phyloP scores from a whole-genome alignment of 306 rosid genomes.

The Vigna angularis region DNA sequence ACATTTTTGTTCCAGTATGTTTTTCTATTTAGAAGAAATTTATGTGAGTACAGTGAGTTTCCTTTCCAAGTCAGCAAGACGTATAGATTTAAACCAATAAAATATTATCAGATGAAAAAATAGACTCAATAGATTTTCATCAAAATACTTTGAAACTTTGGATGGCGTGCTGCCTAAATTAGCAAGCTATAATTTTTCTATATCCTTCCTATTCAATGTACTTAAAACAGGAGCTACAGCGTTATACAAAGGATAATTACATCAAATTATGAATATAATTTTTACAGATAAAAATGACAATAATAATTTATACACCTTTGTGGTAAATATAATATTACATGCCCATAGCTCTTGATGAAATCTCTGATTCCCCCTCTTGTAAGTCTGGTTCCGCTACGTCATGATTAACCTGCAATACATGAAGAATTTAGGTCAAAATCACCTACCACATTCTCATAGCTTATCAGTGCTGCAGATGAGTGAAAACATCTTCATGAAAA shows the following conservation, averaged over 20 bases:
- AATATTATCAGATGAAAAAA: not conserved
- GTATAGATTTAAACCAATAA: not conserved
- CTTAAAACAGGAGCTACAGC: conserved; percentile 46
- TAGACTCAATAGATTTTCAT: conserved; percentile 13
- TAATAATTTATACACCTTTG: conserved; percentile 42
- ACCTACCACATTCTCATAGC: conserved; percentile 52
- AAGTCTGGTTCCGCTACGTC: conserved; percentile 59
- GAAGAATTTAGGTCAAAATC: conserved; percentile 28
- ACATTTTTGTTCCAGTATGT: too few relatives aligned
- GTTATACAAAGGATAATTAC: conserved; percentile 55
- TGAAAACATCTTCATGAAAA: conserved; percentile 7
- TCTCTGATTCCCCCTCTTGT: conserved; percentile 70
- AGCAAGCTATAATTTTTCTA: conserved; percentile 38
- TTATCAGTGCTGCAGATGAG: conserved; percentile 42
- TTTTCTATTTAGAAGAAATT: too few relatives aligned
- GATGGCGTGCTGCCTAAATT: conserved; percentile 41
- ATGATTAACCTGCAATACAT: conserved; percentile 51
- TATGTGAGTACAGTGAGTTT: too few relatives aligned
- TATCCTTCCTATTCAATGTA: conserved; percentile 40
- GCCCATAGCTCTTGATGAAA: conserved; percentile 80
- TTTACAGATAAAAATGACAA: conserved; percentile 50
- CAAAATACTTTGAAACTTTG: conserved; percentile 15
- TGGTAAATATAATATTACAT: conserved; percentile 56
- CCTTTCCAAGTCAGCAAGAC: too few relatives aligned
- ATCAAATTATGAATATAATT: conserved; percentile 53